Evolutionary conservation across 306 rosid species (phyloP), one percentile per base, ranked within the genome.

Genomic region (Hylodesmum podocarpum): DNA sequence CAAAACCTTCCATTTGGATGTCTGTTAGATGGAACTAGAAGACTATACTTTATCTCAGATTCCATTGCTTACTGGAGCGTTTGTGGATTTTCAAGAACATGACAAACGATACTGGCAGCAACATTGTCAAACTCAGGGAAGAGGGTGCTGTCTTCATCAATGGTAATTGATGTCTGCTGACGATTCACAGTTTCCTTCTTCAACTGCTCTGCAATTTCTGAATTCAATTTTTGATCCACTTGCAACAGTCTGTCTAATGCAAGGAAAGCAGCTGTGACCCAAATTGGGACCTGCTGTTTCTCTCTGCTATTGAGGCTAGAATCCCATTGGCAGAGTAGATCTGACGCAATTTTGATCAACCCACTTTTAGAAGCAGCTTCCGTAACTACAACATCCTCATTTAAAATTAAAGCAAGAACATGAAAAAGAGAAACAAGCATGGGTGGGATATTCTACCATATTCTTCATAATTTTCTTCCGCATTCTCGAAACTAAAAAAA

Each of bases 261-360:
- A n/a, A n/a, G n/a, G n/a, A n/a, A n/a, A 79, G 93, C 94, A 47
- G 98, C 86, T 41, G 96, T 90, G n/a, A 89, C 94, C 97, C 98
- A 91, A 87, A 85, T 94, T 55, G 98, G 96, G 79, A 90, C 96
- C 46, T 82, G 88, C 36, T 72, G 53, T 78, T 90, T 87, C 66
- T 72, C 84, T 64, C 71, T 51, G 64, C 77, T 66, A 57, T 78
- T 88, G 36, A 77, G 87, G 82, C 85, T 83, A 50, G 93, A 87
- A 44, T 86, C 89, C 98, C 98, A 94, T 49, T 86, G 91, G 24
- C 81, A 84, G 70, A 94, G 98, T 44, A 94, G 72, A 82, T 91
- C 93, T 16, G 94, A 87, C 62, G 90, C 85, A 78, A 90, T 82
- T 68, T 83, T 89, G 61, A 91, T 83, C 66, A 94, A 86, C 72